A percentile compares a stretch with the other conserved stretches of the same genome.
phyloP scores from a whole-genome alignment of 2,329 filamentous ascomycete genomes.

The Phaeoacremonium minimum region DNA sequence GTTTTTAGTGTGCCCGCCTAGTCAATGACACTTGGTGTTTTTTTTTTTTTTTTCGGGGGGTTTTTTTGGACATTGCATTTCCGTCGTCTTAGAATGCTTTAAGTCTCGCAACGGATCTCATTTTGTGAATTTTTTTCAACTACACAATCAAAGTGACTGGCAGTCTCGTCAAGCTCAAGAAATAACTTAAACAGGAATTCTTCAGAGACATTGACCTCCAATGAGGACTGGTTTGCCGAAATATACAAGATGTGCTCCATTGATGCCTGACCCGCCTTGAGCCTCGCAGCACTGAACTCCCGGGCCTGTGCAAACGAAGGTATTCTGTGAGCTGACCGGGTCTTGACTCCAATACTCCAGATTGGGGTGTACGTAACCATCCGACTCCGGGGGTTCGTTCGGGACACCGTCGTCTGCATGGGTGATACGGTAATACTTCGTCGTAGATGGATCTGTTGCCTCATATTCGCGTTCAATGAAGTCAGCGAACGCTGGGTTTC shows the following conservation, averaged over 20 bases:
- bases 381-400: conserved; percentile 33
- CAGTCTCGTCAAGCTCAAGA: no score
- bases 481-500: conserved; percentile 27
- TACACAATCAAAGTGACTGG: no score
- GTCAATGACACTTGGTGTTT: no score
- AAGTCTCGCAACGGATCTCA: no score
- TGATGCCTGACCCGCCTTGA: conserved; percentile 2
- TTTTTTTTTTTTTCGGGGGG: no score
- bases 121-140: no score
- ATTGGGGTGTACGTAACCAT: conserved; percentile 41
- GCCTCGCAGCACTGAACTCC: conserved; percentile 4
- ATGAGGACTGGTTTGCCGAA: no score
- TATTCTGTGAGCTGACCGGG: background rate
- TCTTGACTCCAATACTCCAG: conserved; percentile 39
- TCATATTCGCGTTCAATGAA: conserved; percentile 23
- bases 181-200: no score
- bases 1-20: no score
- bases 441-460: conserved; percentile 11
- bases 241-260: conserved; percentile 5
- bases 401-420: conserved; percentile 46
- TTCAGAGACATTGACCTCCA: no score
- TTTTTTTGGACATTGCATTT: no score
- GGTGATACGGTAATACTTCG: conserved; percentile 37
- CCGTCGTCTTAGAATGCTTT: no score
- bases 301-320: conserved; percentile 1